phyloP scores from a whole-genome alignment of 192 early-diverging fungal species.

The Backusella mclennaniae region DNA sequence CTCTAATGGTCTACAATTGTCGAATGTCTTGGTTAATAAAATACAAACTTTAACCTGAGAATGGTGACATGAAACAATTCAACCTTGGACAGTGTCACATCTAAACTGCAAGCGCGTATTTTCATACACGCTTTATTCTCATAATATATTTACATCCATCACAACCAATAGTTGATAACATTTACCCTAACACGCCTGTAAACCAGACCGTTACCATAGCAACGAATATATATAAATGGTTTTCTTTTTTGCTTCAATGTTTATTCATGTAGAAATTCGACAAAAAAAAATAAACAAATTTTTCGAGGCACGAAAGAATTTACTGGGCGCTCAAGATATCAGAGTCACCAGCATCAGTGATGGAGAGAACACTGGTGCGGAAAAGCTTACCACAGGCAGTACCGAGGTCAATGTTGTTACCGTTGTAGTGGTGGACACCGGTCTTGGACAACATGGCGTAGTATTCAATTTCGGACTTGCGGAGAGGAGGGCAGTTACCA shows the following conservation, averaged over 20 bases:
- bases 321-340: slow-evolving; percentile 46
- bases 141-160: too few species aligned
- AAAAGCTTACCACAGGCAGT: slow-evolving; percentile 99
- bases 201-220: too few species aligned
- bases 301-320: slow-evolving; percentile 9
- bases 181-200: too few species aligned
- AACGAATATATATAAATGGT: not conserved
- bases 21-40: too few species aligned
- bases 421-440: slow-evolving; percentile 98
- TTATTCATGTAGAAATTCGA: not conserved
- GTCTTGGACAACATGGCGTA: slow-evolving; percentile 99
- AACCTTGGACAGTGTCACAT: too few species aligned
- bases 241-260: not conserved
- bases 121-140: too few species aligned
- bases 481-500: slow-evolving; percentile 98
- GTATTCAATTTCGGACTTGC: slow-evolving; percentile 99
- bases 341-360: slow-evolving; percentile 98
- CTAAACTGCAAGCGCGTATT: too few species aligned
- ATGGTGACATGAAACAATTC: too few species aligned
- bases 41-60: too few species aligned
- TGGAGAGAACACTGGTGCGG: slow-evolving; percentile 92
- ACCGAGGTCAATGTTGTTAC: slow-evolving; percentile 99
- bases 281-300: slow-evolving; percentile 4
- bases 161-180: too few species aligned
- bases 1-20: too few species aligned